A percentile compares a stretch with the other conserved stretches of the same genome.
These are phyloP conservation scores for Filobasidium floriforme DNA, from an alignment of 768 basidiomycete genomes.

Conservation along the genomic window DNA sequence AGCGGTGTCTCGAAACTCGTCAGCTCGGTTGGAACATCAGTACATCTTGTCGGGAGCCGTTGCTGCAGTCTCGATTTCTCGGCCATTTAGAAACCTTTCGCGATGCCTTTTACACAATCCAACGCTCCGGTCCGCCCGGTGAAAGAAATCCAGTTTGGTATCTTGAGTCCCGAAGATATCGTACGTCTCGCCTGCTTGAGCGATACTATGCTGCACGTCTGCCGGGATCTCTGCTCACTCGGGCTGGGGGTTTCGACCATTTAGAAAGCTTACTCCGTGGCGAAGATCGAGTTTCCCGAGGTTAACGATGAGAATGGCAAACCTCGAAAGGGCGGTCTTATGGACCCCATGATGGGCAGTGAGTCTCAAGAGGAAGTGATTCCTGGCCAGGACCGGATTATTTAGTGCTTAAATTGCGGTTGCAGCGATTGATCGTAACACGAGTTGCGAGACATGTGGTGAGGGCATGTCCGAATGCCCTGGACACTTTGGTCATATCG, in stretches of 20 bases:
- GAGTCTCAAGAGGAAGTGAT: constrained; percentile 22
- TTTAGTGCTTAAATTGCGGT: not conserved
- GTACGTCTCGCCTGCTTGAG: constrained; percentile 51
- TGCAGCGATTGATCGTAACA: constrained; percentile 43
- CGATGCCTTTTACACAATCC: constrained; percentile 57
- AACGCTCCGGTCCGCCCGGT: constrained; percentile 91
- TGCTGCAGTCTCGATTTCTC: no score
- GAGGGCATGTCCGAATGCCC: constrained; percentile 99
- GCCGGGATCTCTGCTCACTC: constrained; percentile 15
- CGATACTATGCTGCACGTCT: not conserved
- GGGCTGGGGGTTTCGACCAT: not conserved
- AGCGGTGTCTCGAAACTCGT: not conserved
- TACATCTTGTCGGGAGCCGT: no score
- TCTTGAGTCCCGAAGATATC: constrained; percentile 97
- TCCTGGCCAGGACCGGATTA: not conserved
- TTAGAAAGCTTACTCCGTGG: constrained; percentile 97
- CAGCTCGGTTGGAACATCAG: not conserved
- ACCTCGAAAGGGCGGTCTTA: constrained; percentile 85
- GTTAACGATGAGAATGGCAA: constrained; percentile 93
- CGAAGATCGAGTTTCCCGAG: constrained; percentile 96
- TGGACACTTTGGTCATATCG: constrained; percentile 98
- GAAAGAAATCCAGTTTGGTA: constrained; percentile 96
- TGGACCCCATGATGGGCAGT: constrained; percentile 95
- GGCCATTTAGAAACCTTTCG: constrained; percentile 18
- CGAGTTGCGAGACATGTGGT: constrained; percentile 98